Conservation (phyloP, 2,329 filamentous ascomycete genomes). For the Diaporthe sp. region DNA sequence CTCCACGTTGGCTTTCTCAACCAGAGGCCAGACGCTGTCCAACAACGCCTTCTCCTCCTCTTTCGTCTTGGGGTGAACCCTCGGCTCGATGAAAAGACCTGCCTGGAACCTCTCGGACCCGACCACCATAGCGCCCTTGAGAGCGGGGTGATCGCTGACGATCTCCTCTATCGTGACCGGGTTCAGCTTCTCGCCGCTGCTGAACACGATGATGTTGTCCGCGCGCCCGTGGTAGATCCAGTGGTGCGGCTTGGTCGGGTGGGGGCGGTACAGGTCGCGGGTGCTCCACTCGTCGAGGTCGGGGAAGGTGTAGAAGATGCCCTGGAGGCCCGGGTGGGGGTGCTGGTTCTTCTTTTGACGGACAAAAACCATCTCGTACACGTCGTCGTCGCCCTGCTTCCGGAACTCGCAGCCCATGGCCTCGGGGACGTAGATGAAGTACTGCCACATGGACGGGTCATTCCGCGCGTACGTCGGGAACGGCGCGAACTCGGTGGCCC, state of each 20-base stretch:
- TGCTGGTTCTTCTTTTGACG: constrained; percentile 54
- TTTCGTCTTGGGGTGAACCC: constrained; percentile 45
- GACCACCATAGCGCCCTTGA: constrained; percentile 60
- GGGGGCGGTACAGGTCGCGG: constrained; percentile 58
- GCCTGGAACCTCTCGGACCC: constrained; percentile 62
- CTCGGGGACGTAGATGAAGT: constrained; percentile 57
- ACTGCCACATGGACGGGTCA: constrained; percentile 56
- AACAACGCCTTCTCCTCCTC: constrained; percentile 52
- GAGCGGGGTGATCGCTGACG: constrained; percentile 53
- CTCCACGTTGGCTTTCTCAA: constrained; percentile 58
- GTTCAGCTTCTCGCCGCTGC: constrained; percentile 66
- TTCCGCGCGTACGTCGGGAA: constrained; percentile 49
- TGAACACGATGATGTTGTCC: constrained; percentile 64
- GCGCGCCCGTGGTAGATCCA: constrained; percentile 53
- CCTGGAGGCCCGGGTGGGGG: constrained; percentile 53
- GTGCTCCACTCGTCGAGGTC: constrained; percentile 57
- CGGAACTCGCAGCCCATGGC: constrained; percentile 59
- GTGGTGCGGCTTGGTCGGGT: constrained; percentile 54
- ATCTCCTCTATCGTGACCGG: constrained; percentile 59
- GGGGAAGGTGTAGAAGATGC: constrained; percentile 58
- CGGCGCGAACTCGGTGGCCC: constrained; percentile 56
- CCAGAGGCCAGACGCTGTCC: constrained; percentile 58
- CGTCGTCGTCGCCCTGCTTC: constrained; percentile 48
- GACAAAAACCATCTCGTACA: constrained; percentile 56
- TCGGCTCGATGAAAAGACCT: constrained; percentile 62